Conservation (phyloP, 306 rosid species). For the Phaseolus lunatus region DNA sequence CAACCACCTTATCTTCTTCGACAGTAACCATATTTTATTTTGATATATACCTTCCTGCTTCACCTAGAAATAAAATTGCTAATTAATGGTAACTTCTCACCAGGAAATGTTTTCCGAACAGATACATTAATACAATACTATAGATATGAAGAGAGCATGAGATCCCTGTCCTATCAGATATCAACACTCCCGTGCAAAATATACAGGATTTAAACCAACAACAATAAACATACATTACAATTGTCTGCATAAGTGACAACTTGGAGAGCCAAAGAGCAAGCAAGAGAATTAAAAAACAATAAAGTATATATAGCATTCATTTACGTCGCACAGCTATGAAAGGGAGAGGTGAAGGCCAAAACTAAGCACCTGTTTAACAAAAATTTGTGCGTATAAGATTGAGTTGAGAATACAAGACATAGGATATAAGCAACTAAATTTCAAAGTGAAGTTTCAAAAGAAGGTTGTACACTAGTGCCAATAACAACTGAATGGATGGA, state of each 20-base stretch:
- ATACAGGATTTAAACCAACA: background rate
- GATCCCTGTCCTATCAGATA: conserved; percentile 10
- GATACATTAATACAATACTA: background rate
- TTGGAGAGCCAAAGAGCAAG: conserved; percentile 12
- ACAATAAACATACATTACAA: background rate
- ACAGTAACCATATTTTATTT: conserved; percentile 54
- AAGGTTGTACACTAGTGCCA: background rate
- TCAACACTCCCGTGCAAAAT: background rate
- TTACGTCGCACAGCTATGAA: background rate
- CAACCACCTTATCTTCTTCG: conserved; percentile 57
- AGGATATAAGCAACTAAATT: conserved; percentile 17
- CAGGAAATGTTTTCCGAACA: background rate
- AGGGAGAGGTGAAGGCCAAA: background rate
- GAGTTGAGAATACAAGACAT: background rate
- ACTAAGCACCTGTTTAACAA: background rate
- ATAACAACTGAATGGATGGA: background rate
- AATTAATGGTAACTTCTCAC: conserved; percentile 1
- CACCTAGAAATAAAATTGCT: conserved; percentile 30
- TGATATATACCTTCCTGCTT: conserved; percentile 49
- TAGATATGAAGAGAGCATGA: conserved; percentile 6
- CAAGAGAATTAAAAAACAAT: background rate
- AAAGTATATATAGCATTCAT: background rate
- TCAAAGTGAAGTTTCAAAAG: conserved; percentile 1
- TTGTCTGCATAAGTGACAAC: background rate
- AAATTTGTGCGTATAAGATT: background rate